These are phyloP conservation scores for Camellia granthamiana DNA, from an alignment of 148 eudicot species.

Conservation along the genomic window DNA sequence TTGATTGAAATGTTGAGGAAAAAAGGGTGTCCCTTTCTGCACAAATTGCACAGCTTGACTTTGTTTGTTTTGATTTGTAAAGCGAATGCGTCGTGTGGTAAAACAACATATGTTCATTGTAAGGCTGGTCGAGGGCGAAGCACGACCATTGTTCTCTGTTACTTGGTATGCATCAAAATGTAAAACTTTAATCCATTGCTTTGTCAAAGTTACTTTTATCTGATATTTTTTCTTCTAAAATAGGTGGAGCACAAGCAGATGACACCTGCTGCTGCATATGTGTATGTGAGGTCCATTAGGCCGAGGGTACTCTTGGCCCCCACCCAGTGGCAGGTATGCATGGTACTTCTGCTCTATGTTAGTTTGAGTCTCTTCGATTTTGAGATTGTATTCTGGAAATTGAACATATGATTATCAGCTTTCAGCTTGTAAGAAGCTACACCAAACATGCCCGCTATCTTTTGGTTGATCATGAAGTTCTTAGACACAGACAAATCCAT, in stretches of 20 bases:
- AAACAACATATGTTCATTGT: conserved; percentile 81
- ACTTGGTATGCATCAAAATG: conserved; percentile 43
- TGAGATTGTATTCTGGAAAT: neutral
- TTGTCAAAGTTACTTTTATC: neutral
- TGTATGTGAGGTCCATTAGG: conserved; percentile 48
- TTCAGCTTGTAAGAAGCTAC: neutral
- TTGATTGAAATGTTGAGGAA: neutral
- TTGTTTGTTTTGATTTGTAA: conserved; percentile 10
- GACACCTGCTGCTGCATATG: conserved; percentile 46
- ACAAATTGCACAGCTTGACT: neutral
- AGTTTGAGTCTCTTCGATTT: neutral
- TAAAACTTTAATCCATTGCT: neutral
- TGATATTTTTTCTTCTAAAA: neutral
- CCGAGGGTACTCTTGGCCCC: conserved; percentile 54
- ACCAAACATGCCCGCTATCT: neutral
- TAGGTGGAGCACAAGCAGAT: conserved; percentile 57
- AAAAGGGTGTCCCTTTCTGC: neutral
- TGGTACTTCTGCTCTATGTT: neutral
- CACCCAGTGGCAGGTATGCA: conserved; percentile 48
- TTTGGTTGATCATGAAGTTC: neutral
- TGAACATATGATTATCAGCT: neutral
- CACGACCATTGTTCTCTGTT: conserved; percentile 84
- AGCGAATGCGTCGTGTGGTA: conserved; percentile 66
- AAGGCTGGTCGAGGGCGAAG: conserved; percentile 97
- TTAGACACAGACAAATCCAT: neutral